Evolutionary conservation across 768 basidiomycete genomes (phyloP).

Genomic region (Leucosporidium scottii): DNA sequence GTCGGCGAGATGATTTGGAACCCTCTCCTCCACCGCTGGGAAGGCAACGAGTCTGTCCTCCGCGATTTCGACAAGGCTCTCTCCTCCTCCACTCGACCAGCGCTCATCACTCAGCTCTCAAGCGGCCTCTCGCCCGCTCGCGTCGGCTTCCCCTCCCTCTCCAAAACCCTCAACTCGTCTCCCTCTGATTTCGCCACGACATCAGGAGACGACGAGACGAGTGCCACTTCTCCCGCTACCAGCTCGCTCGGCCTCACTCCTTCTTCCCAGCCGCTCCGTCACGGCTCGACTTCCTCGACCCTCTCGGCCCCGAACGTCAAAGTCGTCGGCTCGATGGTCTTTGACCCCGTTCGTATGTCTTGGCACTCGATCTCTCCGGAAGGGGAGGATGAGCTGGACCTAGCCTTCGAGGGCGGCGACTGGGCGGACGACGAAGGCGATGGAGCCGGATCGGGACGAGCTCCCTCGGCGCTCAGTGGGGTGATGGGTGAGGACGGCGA

Average conservation of each 20-base stretch:
- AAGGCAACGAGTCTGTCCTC: slow-evolving; percentile 88
- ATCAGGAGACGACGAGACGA: slow-evolving; percentile 11
- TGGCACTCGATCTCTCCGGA: slow-evolving; percentile 89
- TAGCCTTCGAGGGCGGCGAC: slow-evolving; percentile 14
- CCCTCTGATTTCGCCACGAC: background rate
- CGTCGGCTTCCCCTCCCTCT: slow-evolving; percentile 44
- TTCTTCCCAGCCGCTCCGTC: no score
- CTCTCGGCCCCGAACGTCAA: slow-evolving; percentile 53
- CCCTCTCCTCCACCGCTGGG: slow-evolving; percentile 80
- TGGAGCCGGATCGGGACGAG: background rate
- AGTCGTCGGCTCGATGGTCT: slow-evolving; percentile 96
- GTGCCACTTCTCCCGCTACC: background rate
- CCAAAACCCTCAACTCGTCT: background rate
- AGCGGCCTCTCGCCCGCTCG: slow-evolving; percentile 53
- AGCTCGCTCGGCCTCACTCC: no score
- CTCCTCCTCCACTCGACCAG: slow-evolving; percentile 78
- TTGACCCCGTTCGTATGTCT: slow-evolving; percentile 91
- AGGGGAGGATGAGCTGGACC: slow-evolving; percentile 52
- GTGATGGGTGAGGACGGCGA: no score
- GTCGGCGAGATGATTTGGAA: slow-evolving; percentile 99
- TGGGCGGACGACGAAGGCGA: slow-evolving; percentile 21
- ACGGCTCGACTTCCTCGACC: slow-evolving; percentile 1
- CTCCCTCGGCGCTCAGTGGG: background rate
- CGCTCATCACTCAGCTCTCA: slow-evolving; percentile 87
- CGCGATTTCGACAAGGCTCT: slow-evolving; percentile 80